Evolutionary conservation across 805 yeast genomes (phyloP).

Genomic region (Hanseniaspora occidentalis): DNA sequence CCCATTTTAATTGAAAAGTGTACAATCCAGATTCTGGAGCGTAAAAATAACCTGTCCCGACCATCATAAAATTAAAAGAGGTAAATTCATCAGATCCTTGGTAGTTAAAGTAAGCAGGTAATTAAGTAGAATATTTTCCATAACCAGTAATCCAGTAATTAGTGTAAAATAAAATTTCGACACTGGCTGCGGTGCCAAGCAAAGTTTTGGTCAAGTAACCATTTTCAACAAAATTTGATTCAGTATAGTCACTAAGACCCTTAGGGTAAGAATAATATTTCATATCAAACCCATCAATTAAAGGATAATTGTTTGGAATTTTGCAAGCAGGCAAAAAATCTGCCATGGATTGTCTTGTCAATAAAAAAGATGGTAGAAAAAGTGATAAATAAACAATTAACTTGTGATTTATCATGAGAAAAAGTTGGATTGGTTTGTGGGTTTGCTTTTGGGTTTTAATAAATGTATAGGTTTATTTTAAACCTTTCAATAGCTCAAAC

Average conservation of each 20-base stretch:
- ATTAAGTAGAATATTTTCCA: not conserved
- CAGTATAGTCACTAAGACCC: not conserved
- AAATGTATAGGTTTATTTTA: too few relatives aligned
- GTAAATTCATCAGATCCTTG: not conserved
- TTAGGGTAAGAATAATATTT: not conserved
- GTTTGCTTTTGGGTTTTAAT: too few relatives aligned
- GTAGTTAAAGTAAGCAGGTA: not conserved
- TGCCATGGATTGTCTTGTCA: too few relatives aligned
- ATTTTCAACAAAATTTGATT: not conserved
- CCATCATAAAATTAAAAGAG: not conserved
- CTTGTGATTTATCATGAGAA: too few relatives aligned
- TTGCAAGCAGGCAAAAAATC: not conserved
- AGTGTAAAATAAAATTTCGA: not conserved
- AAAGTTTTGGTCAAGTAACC: not conserved
- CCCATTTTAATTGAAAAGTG: slow-evolving; percentile 11
- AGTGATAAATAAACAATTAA: too few relatives aligned
- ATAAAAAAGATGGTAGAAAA: too few relatives aligned
- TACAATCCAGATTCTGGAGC: slow-evolving; percentile 22
- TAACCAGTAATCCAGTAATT: not conserved
- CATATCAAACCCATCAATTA: not conserved
- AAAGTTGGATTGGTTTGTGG: too few relatives aligned
- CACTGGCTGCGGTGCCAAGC: not conserved
- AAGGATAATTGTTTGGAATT: not conserved
- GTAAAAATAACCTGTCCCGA: slow-evolving; percentile 16
- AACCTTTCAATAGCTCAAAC: too few relatives aligned